Percentiles rank a stretch among this genome's conserved stretches.
phyloP scores from a whole-genome alignment of 768 basidiomycete species.

The Suillus subluteus region DNA sequence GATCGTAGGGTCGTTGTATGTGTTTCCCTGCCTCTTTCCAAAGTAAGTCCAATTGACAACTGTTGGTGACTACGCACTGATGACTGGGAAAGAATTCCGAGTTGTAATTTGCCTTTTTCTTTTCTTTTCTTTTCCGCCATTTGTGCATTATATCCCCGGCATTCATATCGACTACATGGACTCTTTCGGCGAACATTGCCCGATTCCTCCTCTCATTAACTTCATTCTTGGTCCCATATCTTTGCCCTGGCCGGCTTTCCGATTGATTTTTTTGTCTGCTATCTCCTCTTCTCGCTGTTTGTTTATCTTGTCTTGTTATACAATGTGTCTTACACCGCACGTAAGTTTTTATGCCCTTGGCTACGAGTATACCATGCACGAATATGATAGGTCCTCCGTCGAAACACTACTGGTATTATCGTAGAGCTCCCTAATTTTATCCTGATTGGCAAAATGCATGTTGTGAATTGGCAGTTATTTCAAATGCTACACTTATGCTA shows the following conservation, averaged over 20 bases:
- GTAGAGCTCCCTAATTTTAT: constrained; percentile 31
- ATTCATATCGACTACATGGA: constrained; percentile 27
- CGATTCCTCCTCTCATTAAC: constrained; percentile 32
- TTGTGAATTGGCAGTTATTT: background rate
- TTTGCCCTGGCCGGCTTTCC: constrained; percentile 9
- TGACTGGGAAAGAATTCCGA: constrained; percentile 11
- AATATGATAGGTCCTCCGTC: constrained; percentile 23
- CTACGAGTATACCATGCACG: constrained; percentile 29
- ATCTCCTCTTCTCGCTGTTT: constrained; percentile 22
- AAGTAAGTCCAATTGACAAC: constrained; percentile 22
- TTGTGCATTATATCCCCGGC: constrained; percentile 30
- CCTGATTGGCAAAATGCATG: constrained; percentile 4
- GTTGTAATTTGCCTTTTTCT: constrained; percentile 23
- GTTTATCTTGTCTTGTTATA: constrained; percentile 23
- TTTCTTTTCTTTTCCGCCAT: constrained; percentile 9
- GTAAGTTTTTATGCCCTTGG: constrained; percentile 29
- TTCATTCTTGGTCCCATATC: constrained; percentile 25
- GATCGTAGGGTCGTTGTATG: constrained; percentile 16
- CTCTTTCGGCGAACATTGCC: constrained; percentile 18
- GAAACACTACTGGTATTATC: constrained; percentile 34
- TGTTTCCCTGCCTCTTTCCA: constrained; percentile 12
- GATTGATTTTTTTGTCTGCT: constrained; percentile 17
- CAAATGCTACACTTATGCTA: background rate
- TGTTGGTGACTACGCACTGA: background rate
- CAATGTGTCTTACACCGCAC: constrained; percentile 18